A percentile compares a stretch with the other conserved stretches of the same genome.
Evolutionary conservation across 768 basidiomycete genomes (phyloP).

Genomic region (Rhizopogon sp.): DNA sequence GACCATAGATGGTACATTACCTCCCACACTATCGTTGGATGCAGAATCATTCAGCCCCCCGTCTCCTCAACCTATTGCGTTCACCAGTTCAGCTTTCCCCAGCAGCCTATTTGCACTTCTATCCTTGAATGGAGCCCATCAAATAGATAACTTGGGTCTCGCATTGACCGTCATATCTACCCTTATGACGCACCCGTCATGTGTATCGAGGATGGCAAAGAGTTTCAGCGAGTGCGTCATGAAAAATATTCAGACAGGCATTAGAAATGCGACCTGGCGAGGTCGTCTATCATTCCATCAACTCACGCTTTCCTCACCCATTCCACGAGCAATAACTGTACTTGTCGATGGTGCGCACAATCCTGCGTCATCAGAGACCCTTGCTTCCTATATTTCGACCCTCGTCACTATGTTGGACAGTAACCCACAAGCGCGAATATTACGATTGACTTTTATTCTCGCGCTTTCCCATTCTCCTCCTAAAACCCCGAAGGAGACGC

Average conservation of each 20-base stretch:
- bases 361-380: conserved; percentile 62
- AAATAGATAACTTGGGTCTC: conserved; percentile 76
- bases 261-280: conserved; percentile 63
- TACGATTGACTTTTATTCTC: conserved; percentile 66
- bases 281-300: conserved; percentile 77
- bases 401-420: conserved; percentile 24
- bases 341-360: conserved; percentile 97
- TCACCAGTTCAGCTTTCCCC: conserved; percentile 39
- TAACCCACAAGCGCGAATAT: conserved; percentile 11
- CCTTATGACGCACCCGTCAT: conserved; percentile 40
- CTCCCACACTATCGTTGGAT: conserved; percentile 27
- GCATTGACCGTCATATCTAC: conserved; percentile 59
- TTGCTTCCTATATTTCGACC: conserved; percentile 54
- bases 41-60: conserved; percentile 27
- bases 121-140: conserved; percentile 76
- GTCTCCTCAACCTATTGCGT: conserved; percentile 36
- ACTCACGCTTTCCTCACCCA: conserved; percentile 7
- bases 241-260: conserved; percentile 48
- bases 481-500: conserved; percentile 70
- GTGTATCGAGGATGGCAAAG: neutral
- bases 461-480: conserved; percentile 84
- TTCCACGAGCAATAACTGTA: conserved; percentile 33
- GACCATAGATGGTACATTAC: conserved; percentile 27
- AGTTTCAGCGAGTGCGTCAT: conserved; percentile 30
- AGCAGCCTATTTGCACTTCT: conserved; percentile 45